These are phyloP conservation scores for Aspergillus egyptiacus DNA, from an alignment of 495 filamentous ascomycete species.

Conservation along the genomic window DNA sequence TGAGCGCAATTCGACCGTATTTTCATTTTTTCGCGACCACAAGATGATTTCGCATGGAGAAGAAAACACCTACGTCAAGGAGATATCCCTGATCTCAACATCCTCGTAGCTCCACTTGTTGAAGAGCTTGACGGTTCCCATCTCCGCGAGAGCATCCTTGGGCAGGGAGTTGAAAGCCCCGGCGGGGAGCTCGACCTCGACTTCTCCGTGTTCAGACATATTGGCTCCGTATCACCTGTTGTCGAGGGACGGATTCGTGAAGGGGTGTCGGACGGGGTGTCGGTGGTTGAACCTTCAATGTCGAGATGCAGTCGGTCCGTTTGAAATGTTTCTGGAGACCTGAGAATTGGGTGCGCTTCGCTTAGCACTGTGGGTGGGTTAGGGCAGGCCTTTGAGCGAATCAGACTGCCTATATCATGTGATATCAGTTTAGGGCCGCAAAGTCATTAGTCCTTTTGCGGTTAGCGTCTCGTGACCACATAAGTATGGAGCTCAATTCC, in stretches of 20 bases:
- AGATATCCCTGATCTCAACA: slow-evolving; percentile 99
- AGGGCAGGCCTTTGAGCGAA: slow-evolving; percentile 32
- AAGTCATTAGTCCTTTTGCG: not conserved
- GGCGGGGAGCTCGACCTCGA: slow-evolving; percentile 76
- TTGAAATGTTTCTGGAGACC: slow-evolving; percentile 28
- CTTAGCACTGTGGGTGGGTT: slow-evolving; percentile 41
- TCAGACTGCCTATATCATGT: slow-evolving; percentile 19
- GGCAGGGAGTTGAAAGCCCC: slow-evolving; percentile 73
- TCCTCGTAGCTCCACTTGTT: slow-evolving; percentile 97
- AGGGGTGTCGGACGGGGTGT: slow-evolving; percentile 40
- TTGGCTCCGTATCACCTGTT: slow-evolving; percentile 47
- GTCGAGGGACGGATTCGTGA: slow-evolving; percentile 39
- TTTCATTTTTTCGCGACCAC: too few species aligned
- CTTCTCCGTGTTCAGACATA: slow-evolving; percentile 94
- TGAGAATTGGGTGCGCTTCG: slow-evolving; percentile 42
- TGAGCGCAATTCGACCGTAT: slow-evolving; percentile 16
- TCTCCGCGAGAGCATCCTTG: slow-evolving; percentile 86
- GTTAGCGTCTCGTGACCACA: not conserved
- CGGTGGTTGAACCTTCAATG: slow-evolving; percentile 39
- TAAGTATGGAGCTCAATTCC: not conserved
- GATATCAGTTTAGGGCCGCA: slow-evolving; percentile 1
- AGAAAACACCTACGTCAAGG: slow-evolving; percentile 80
- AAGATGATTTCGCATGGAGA: slow-evolving; percentile 18
- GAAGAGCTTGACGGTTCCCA: slow-evolving; percentile 96
- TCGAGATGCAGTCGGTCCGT: slow-evolving; percentile 30